phyloP scores from a whole-genome alignment of 306 rosid genomes.

The Lathyrus oleraceus region DNA sequence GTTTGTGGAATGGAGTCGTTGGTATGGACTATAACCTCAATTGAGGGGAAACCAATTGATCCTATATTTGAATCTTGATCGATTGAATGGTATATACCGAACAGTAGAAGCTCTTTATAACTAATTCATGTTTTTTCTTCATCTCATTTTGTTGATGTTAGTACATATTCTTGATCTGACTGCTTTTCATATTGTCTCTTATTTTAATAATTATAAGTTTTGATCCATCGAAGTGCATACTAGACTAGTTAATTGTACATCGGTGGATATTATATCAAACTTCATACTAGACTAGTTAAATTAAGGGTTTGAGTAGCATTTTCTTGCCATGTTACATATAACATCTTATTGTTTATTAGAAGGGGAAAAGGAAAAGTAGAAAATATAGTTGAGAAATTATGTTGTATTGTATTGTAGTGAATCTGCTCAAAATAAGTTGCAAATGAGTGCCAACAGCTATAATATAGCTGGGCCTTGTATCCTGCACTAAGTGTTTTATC shows the following conservation, averaged over 20 bases:
- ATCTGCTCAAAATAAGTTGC: background rate
- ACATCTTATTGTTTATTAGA: slow-evolving; percentile 6
- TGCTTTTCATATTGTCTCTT: slow-evolving; percentile 25
- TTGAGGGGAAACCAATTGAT: slow-evolving; percentile 22
- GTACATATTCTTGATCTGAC: slow-evolving; percentile 19
- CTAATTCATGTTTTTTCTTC: slow-evolving; percentile 19
- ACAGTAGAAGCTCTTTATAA: background rate
- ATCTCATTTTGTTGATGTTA: slow-evolving; percentile 23
- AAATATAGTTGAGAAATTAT: background rate
- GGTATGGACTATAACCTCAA: slow-evolving; percentile 1
- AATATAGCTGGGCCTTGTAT: background rate
- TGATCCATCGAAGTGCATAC: slow-evolving; percentile 18
- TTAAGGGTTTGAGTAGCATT: background rate
- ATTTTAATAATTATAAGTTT: background rate
- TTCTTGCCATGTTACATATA: background rate
- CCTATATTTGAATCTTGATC: slow-evolving; percentile 12
- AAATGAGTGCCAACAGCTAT: background rate
- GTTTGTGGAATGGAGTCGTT: slow-evolving; percentile 32
- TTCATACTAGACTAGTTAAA: slow-evolving; percentile 18
- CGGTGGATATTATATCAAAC: slow-evolving; percentile 18
- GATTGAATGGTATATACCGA: slow-evolving; percentile 25
- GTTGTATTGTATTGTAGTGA: background rate
- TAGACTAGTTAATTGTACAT: slow-evolving; percentile 27
- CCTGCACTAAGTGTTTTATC: background rate
- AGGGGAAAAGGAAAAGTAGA: background rate